These are phyloP conservation scores for Candida easanensis DNA, from an alignment of 805 yeast genomes.

Conservation along the genomic window DNA sequence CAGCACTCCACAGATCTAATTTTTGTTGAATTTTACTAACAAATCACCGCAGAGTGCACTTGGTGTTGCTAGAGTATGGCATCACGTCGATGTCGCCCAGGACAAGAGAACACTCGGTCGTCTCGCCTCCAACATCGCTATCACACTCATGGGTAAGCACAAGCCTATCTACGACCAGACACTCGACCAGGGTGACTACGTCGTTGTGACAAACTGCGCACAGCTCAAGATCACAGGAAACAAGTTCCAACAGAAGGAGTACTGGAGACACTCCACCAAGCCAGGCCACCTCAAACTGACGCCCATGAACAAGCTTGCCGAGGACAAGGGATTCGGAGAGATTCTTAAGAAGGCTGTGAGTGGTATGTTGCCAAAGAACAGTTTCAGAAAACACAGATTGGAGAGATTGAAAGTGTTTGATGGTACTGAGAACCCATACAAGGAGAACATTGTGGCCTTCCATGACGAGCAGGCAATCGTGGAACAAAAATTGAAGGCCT, in stretches of 20 bases:
- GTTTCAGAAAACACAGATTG: constrained; percentile 71
- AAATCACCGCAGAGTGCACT: constrained; percentile 44
- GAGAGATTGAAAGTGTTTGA: constrained; percentile 85
- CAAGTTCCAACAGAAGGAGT: constrained; percentile 74
- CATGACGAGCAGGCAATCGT: constrained; percentile 71
- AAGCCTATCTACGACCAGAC: constrained; percentile 83
- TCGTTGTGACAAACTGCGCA: constrained; percentile 91
- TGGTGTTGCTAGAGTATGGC: constrained; percentile 89
- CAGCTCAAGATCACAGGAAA: constrained; percentile 81
- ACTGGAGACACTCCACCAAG: constrained; percentile 84
- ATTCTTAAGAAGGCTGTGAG: constrained; percentile 82
- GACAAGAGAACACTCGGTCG: constrained; percentile 90
- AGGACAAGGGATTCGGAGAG: constrained; percentile 86
- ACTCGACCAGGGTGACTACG: constrained; percentile 92
- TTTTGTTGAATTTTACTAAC: background rate
- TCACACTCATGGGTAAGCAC: constrained; percentile 92
- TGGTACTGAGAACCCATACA: constrained; percentile 85
- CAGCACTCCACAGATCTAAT: background rate
- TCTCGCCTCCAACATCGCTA: constrained; percentile 84
- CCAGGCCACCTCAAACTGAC: constrained; percentile 87
- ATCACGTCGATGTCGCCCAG: constrained; percentile 84
- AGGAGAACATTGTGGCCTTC: constrained; percentile 76
- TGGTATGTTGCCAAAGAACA: constrained; percentile 95
- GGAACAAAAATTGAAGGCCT: constrained; percentile 35
- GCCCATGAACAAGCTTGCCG: constrained; percentile 74